Base-by-base conservation (phyloP, 768 basidiomycete genomes). In the Obba rivulosa region DNA sequence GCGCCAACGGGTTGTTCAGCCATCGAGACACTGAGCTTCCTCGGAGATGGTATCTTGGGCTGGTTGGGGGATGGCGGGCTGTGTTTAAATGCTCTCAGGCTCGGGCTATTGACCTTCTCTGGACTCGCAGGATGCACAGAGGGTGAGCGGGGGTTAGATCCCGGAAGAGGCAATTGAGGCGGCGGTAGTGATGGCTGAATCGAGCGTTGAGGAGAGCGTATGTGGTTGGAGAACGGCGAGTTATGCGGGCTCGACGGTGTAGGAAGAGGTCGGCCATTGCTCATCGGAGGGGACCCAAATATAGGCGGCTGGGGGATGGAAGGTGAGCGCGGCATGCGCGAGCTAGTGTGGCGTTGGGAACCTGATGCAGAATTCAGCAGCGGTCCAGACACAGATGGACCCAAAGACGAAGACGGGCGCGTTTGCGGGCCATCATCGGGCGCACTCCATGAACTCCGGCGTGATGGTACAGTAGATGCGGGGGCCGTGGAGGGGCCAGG, bases 391-490 rank as follows among this genome's bases (percentile, higher is more conserved):
- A 28, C 17, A 5, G 53, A 22, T 7, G 46, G 50, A 3, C 49
- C 51, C 2, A 53, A 40, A 18, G 59, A 56, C 1, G 57, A 58
- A 5, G 54, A 55, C 3, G 61, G 57, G 0, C 59, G 51, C 8
- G 51, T 49, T 13, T 49, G 43, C n/a, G 42, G 31, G 41, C 25
- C 28, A 3, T 60, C 62, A 4, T 59, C 58, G 3, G 47, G 13
- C 3, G 40, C 50, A 17, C 55, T 58, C 53, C 55, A 62, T 3
- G 62, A 60, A 0, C 59, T 57, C 20, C 59, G 53, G 1, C 58
- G 41, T 1, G 61, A 62, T 9, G 53, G 47, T 7, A 47, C 55
- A 18, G 50, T 47, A 11, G 62, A 60, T 8, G 52, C 48, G 13
- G 59, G 58, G 1, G 51, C 51, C 10, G 48, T 52, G 3, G 58